Conservation (phyloP, 106 monocot species). For the Allium sativum region DNA sequence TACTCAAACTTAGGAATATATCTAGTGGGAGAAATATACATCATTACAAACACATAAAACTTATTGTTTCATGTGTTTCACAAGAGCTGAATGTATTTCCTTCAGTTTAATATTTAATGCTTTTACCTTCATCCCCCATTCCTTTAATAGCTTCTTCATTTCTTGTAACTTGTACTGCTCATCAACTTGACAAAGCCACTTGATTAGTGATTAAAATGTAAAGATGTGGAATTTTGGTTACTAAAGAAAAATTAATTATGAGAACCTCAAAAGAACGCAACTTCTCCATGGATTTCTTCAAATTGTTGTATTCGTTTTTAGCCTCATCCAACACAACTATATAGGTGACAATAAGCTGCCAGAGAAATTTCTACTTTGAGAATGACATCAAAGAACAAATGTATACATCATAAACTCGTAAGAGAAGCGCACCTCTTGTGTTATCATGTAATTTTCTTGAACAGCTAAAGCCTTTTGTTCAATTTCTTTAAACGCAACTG, state of each 20-base stretch:
- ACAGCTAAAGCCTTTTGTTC: conserved; percentile 71
- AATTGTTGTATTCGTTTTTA: conserved; percentile 55
- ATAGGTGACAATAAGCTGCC: conserved; percentile 76
- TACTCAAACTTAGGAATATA: too few relatives aligned
- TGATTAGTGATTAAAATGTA: too few relatives aligned
- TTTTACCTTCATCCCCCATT: conserved; percentile 78
- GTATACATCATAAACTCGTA: not conserved
- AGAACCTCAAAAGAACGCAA: conserved; percentile 73
- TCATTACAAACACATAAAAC: conserved; percentile 4
- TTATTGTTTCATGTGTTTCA: conserved; percentile 83
- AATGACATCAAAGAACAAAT: not conserved
- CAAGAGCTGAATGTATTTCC: conserved; percentile 45
- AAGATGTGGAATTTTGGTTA: not conserved
- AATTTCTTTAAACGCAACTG: conserved; percentile 51
- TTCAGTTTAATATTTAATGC: conserved; percentile 58
- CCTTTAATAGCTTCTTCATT: conserved; percentile 55
- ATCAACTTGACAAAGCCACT: conserved; percentile 45
- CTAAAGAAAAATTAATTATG: not conserved
- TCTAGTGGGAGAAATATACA: too few relatives aligned
- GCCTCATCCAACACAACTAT: conserved; percentile 61
- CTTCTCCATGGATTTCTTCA: conserved; percentile 76
- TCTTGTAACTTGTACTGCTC: conserved; percentile 74
- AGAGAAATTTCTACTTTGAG: not conserved
- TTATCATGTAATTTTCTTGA: conserved; percentile 77
- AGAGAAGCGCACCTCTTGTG: conserved; percentile 48